A percentile compares a stretch with the other conserved stretches of the same genome.
Evolutionary conservation across 208 protist species (phyloP).

Genomic region (Crithidia sp.): DNA sequence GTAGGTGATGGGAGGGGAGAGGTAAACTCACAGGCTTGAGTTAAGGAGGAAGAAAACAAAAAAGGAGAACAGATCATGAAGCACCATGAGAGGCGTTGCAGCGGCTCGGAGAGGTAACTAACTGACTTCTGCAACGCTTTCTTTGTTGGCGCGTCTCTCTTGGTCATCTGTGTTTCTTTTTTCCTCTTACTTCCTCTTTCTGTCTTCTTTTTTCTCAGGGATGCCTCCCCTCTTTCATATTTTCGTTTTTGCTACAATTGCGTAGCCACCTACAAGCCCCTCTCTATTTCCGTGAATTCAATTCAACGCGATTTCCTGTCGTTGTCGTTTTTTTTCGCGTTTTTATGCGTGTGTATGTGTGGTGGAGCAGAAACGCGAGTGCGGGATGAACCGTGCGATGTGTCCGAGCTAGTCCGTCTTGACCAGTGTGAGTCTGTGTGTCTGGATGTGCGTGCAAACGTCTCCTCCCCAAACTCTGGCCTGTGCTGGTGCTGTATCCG

Average conservation of each 20-base stretch:
- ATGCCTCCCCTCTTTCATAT: not conserved
- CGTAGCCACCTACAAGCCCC: too few relatives aligned
- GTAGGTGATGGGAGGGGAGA: too few relatives aligned
- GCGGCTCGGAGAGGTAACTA: conserved; percentile 24
- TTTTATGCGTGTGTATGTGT: not conserved
- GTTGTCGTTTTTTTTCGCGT: not conserved
- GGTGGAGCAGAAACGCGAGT: not conserved
- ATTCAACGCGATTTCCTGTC: not conserved
- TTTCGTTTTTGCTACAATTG: not conserved
- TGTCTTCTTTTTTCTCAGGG: conserved; percentile 1
- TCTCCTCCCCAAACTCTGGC: too few relatives aligned
- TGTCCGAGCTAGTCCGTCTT: too few relatives aligned
- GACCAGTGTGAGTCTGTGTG: too few relatives aligned
- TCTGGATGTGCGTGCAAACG: too few relatives aligned
- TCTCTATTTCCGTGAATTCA: too few relatives aligned
- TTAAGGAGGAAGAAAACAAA: too few relatives aligned
- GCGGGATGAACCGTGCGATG: not conserved
- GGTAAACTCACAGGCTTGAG: too few relatives aligned
- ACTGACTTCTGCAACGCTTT: conserved; percentile 17
- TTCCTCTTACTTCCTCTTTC: not conserved
- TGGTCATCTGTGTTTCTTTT: conserved; percentile 4
- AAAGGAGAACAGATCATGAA: conserved; percentile 6
- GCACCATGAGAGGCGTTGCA: conserved; percentile 7
- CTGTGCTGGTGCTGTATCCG: too few relatives aligned
- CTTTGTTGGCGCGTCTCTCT: not conserved